Evolutionary conservation across 2,329 filamentous ascomycete species (phyloP).

Genomic region (Orbilia brochopaga): DNA sequence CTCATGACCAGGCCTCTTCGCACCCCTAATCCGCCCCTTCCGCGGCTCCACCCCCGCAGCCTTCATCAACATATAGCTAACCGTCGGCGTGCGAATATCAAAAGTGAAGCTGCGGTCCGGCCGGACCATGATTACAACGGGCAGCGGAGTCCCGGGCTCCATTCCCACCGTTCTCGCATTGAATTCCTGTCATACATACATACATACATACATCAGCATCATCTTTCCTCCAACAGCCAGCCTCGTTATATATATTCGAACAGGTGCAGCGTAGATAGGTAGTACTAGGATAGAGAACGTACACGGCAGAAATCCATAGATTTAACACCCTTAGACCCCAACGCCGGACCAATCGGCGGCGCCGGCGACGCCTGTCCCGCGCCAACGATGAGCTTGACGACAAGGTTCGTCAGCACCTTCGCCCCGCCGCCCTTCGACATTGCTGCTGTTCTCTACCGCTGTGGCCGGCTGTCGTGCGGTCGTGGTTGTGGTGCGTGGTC

Average conservation of each 20-base stretch:
- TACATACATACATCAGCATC: too few species aligned
- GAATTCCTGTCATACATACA: conserved; percentile 80
- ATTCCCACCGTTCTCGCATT: conserved; percentile 92
- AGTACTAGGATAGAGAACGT: conserved; percentile 37
- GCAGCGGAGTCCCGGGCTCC: conserved; percentile 79
- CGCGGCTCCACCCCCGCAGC: conserved; percentile 76
- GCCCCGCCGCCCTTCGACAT: conserved; percentile 44
- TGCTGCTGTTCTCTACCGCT: neutral
- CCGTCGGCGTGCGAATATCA: conserved; percentile 91
- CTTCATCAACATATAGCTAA: conserved; percentile 83
- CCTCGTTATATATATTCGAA: conserved; percentile 36
- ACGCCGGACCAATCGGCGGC: conserved; percentile 91
- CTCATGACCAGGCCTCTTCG: conserved; percentile 75
- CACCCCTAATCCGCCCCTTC: conserved; percentile 77
- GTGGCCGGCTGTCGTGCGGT: neutral
- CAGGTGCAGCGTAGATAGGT: conserved; percentile 31
- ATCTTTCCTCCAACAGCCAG: too few species aligned
- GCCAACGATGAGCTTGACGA: conserved; percentile 97
- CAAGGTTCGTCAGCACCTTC: conserved; percentile 67
- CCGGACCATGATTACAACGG: conserved; percentile 87
- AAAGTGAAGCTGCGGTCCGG: conserved; percentile 93
- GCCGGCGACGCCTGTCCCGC: conserved; percentile 93
- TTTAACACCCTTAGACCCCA: conserved; percentile 97
- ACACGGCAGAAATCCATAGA: conserved; percentile 99
- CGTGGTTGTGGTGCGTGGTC: neutral